These are phyloP conservation scores for Acanthamoeba lenticulata DNA, from an alignment of 208 protist species.

Conservation along the genomic window DNA sequence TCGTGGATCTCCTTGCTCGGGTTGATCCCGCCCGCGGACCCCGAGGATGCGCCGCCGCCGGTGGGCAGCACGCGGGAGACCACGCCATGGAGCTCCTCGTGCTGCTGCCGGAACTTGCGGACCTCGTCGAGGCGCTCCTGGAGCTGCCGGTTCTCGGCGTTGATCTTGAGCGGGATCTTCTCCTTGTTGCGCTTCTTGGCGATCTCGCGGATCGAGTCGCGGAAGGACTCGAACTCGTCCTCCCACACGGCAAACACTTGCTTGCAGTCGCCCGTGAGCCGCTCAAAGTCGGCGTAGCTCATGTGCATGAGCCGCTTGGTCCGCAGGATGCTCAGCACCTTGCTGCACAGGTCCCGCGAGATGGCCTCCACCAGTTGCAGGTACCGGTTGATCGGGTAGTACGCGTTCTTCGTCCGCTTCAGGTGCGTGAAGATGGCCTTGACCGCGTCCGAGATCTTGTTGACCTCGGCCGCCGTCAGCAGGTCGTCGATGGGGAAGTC, in stretches of 20 bases:
- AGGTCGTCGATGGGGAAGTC: conserved; percentile 89
- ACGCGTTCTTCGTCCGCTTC: conserved; percentile 78
- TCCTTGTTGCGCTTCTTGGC: conserved; percentile 77
- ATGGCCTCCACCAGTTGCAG: conserved; percentile 81
- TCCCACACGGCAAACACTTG: conserved; percentile 85
- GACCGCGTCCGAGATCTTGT: conserved; percentile 78
- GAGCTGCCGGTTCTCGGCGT: conserved; percentile 81
- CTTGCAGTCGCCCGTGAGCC: conserved; percentile 62
- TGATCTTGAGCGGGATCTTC: conserved; percentile 78
- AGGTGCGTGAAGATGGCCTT: conserved; percentile 85
- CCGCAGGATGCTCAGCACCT: conserved; percentile 77
- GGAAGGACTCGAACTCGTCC: conserved; percentile 78
- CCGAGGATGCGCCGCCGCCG: neutral
- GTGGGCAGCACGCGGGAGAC: conserved; percentile 75
- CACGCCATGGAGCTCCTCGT: conserved; percentile 86
- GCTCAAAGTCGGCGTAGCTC: conserved; percentile 85
- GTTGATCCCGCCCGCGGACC: conserved; percentile 77
- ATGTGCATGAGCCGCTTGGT: conserved; percentile 76
- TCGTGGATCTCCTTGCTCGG: conserved; percentile 84
- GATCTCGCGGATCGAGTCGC: conserved; percentile 78
- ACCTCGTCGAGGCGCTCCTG: conserved; percentile 85
- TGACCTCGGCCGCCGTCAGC: conserved; percentile 80
- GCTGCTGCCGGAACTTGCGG: conserved; percentile 84
- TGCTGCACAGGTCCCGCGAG: conserved; percentile 79
- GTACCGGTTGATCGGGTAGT: conserved; percentile 82